Conservation (phyloP, 169 alveolate genomes). For the Perkinsus olseni region DNA sequence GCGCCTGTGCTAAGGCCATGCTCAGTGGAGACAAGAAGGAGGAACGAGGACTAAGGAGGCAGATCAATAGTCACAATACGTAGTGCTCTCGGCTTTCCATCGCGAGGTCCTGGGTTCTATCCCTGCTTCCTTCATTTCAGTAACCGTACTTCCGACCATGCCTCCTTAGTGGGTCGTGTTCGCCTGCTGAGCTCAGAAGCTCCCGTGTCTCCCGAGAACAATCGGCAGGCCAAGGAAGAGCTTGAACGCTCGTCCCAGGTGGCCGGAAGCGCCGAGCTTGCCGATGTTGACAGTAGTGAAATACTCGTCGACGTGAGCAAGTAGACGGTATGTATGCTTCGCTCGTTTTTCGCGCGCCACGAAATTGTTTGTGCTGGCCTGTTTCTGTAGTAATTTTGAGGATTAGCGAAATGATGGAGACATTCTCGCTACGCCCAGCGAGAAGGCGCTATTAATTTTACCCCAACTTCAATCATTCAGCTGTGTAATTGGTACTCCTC, state of each 20-base stretch:
- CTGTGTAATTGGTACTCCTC: no score
- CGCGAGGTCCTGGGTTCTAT: not conserved
- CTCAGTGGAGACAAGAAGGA: not conserved
- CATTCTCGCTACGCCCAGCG: no score
- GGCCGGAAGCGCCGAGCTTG: not conserved
- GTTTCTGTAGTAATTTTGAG: no score
- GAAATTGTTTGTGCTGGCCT: no score
- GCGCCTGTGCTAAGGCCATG: not conserved
- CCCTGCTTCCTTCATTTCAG: not conserved
- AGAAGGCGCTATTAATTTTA: no score
- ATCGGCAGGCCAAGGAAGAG: not conserved
- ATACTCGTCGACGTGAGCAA: not conserved
- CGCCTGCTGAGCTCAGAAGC: not conserved
- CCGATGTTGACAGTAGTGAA: not conserved
- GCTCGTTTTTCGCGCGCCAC: no score
- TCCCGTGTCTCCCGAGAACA: not conserved
- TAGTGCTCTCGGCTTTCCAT: not conserved
- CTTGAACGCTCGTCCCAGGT: not conserved
- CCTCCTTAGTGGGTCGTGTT: not conserved
- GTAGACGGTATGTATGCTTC: no score
- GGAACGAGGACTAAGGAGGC: not conserved
- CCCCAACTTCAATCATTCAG: no score
- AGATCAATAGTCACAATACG: not conserved
- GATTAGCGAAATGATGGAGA: no score
- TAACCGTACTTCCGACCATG: not conserved